Conservation (phyloP, 805 yeast genomes). For the Yamadazyma ubonensis region DNA sequence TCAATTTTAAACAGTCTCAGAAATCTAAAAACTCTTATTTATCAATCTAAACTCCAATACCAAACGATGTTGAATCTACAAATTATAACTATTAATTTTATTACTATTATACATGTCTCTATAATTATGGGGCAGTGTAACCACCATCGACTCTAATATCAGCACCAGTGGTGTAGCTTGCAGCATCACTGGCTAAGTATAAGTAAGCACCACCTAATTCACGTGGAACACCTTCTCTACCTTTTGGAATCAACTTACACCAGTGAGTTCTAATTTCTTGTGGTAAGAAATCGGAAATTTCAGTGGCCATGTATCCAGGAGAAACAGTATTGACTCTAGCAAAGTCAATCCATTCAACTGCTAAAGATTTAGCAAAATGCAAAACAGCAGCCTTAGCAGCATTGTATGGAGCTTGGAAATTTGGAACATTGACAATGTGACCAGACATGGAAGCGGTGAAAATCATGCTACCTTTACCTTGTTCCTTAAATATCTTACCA, state of each 20-base stretch:
- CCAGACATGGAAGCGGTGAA: constrained; percentile 91
- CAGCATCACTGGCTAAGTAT: constrained; percentile 78
- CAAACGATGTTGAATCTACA: too few species aligned
- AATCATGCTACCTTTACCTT: constrained; percentile 74
- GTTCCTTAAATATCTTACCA: constrained; percentile 70
- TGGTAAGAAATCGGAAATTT: constrained; percentile 48
- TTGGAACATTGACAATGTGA: constrained; percentile 83
- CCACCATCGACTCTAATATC: constrained; percentile 83
- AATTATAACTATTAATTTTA: not conserved
- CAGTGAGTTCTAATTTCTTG: constrained; percentile 36
- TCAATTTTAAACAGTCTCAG: too few species aligned
- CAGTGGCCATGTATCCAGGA: constrained; percentile 85
- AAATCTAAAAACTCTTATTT: too few species aligned
- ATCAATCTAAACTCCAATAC: too few species aligned
- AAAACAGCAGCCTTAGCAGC: constrained; percentile 83
- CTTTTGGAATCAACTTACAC: constrained; percentile 58
- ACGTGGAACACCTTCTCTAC: constrained; percentile 70
- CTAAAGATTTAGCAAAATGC: constrained; percentile 74
- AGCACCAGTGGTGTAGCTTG: constrained; percentile 75
- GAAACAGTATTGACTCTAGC: constrained; percentile 82
- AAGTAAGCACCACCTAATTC: constrained; percentile 80
- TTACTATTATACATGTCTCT: constrained; percentile 4
- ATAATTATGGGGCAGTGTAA: constrained; percentile 47
- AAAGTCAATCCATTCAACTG: constrained; percentile 82
- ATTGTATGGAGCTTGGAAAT: constrained; percentile 81